Evolutionary conservation across 805 yeast genomes (phyloP), one percentile per base, ranked within the genome.

Genomic region (Vanderwaltozyma yarrowii): DNA sequence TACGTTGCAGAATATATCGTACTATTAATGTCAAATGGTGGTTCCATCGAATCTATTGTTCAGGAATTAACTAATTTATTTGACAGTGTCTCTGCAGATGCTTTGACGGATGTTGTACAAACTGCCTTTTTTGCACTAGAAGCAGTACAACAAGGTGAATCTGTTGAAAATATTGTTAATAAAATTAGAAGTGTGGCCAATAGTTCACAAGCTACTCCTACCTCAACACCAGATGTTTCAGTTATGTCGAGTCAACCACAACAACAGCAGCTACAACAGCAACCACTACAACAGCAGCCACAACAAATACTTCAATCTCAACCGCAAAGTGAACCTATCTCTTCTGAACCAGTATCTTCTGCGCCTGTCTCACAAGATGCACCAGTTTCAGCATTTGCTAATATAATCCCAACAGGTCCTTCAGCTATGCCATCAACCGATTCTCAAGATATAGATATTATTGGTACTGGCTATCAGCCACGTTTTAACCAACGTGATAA

Each of bases 1-100:
- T 80, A 78, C 47, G 77, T 79, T 30, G 83, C 92, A 12, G 92
- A 82, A 57, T 82, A 73, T 51, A 75, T 82, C 40, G 70, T 77
- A n/a, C 70, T 80, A 32, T 64, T 82, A 56, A 78, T 82, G 43
- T 77, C 79, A 12, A 80, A 79, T 46, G 77, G 79, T 48, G 76
- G 79, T 50, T 62, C 75, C 5, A 71, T 79, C 11, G 68, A 65
- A 14, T 81, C 77, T 37, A 78, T 81, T 26, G 69, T 71, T 15
- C 61, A 60, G 15, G 92, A 82, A 51, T 67, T 83, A 23, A 64
- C 73, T 26, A 71, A 74, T 32, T 62, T 81, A 36, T 76, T 80
- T 44, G 80, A 79, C 38, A 70, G 74, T 15, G 73, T 79, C 35
- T 73, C 78, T 31, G 70, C 73, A 4, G 74, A 73, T 6, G 73